Evolutionary conservation across 352 stramenopile species (phyloP).

Genomic region (Elongisporangium prolatum): DNA sequence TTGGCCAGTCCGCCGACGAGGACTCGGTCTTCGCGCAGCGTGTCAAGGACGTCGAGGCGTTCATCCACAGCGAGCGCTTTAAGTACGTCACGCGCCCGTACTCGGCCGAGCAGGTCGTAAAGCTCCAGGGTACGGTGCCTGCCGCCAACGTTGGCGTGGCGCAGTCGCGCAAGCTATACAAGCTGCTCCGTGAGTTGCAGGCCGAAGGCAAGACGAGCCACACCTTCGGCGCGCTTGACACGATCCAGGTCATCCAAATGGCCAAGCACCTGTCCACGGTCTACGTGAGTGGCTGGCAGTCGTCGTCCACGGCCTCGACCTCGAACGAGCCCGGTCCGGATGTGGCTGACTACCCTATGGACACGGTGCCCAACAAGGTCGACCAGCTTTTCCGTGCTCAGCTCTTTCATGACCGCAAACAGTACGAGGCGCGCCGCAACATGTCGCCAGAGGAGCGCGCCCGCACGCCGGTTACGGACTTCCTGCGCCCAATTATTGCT

Average conservation of each 20-base stretch:
- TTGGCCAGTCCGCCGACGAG: conserved; percentile 63
- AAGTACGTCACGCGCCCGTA: conserved; percentile 79
- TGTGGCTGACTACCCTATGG: conserved; percentile 98
- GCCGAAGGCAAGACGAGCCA: conserved; percentile 74
- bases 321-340: conserved; percentile 96
- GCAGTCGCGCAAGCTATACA: conserved; percentile 84
- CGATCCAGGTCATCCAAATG: conserved; percentile 95
- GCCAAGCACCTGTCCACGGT: conserved; percentile 92
- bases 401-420: conserved; percentile 96
- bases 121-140: conserved; percentile 76
- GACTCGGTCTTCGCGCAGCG: conserved; percentile 59
- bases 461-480: conserved; percentile 89
- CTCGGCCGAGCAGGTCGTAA: conserved; percentile 77
- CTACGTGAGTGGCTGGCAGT: conserved; percentile 98
- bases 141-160: conserved; percentile 36
- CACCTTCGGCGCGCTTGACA: conserved; percentile 89
- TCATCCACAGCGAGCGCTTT: conserved; percentile 72
- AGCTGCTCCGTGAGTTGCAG: conserved; percentile 81
- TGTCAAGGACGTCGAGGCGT: conserved; percentile 68
- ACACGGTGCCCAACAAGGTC: conserved; percentile 97
- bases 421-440: conserved; percentile 91
- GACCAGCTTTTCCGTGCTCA: conserved; percentile 97
- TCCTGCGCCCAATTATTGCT: conserved; percentile 95
- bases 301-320: conserved; percentile 90
- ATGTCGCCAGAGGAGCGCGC: conserved; percentile 77